Evolutionary conservation across 306 rosid species (phyloP).

Genomic region (Sicyos edulis): DNA sequence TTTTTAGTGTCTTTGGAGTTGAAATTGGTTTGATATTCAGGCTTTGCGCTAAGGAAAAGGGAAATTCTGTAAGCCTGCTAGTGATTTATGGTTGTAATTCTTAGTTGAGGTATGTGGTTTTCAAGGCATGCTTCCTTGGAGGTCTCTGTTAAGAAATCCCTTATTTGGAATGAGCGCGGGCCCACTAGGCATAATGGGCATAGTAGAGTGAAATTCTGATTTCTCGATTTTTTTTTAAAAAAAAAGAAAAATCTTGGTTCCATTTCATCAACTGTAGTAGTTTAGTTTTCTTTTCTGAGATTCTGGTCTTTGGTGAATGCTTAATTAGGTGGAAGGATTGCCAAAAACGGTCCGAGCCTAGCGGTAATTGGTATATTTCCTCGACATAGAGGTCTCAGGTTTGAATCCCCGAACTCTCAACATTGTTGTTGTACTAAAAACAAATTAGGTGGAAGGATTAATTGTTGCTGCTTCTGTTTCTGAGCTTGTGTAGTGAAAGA

Average conservation of each 20-base stretch:
- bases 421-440: no score
- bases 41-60: background rate
- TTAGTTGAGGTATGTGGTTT: no score
- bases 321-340: background rate
- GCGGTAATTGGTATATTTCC: no score
- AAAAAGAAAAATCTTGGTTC: background rate
- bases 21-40: background rate
- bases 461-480: background rate
- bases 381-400: no score
- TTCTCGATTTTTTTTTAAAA: no score
- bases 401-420: no score
- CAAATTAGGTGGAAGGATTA: background rate
- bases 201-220: no score
- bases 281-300: background rate
- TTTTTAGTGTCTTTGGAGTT: background rate
- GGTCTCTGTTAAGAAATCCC: no score
- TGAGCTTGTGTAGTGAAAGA: constrained; percentile 6
- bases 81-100: constrained; percentile 10
- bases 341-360: no score
- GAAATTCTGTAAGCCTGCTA: background rate
- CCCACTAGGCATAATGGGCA: no score
- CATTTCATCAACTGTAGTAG: background rate
- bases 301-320: background rate
- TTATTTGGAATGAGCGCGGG: no score
- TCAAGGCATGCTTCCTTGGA: no score